Conservation (phyloP, 2,329 filamentous ascomycete genomes). For the Ceratocystis eucalypticola region DNA sequence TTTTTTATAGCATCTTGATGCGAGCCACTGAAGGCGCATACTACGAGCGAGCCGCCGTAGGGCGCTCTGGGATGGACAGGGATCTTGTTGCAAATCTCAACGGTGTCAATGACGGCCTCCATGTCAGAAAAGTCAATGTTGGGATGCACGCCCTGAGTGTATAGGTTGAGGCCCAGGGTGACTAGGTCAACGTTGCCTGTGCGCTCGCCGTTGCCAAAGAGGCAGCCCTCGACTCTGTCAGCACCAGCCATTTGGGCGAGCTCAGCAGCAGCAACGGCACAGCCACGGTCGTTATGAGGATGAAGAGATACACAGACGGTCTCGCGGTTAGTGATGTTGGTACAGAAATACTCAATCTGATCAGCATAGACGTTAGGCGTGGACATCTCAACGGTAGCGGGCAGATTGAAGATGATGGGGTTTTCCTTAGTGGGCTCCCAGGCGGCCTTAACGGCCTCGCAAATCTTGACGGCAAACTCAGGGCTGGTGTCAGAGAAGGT, state of each 20-base stretch:
- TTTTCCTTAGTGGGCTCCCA: slow-evolving; percentile 72
- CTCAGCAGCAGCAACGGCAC: slow-evolving; percentile 78
- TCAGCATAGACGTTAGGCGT: slow-evolving; percentile 95
- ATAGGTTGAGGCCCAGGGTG: slow-evolving; percentile 82
- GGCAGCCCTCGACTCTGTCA: slow-evolving; percentile 82
- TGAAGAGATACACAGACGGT: slow-evolving; percentile 84
- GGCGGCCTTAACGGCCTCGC: slow-evolving; percentile 83
- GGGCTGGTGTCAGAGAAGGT: slow-evolving; percentile 81
- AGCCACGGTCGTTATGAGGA: slow-evolving; percentile 88
- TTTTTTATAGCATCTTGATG: slow-evolving; percentile 98
- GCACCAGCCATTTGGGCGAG: slow-evolving; percentile 93
- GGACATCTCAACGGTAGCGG: slow-evolving; percentile 87
- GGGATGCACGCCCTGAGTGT: slow-evolving; percentile 80
- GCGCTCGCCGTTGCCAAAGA: slow-evolving; percentile 89
- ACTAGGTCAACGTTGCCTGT: slow-evolving; percentile 94
- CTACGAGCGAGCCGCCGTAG: slow-evolving; percentile 83
- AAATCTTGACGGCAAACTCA: slow-evolving; percentile 70
- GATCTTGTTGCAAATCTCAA: slow-evolving; percentile 90
- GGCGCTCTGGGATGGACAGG: slow-evolving; percentile 80
- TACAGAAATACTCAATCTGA: slow-evolving; percentile 91
- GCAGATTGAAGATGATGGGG: slow-evolving; percentile 91
- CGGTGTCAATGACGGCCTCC: slow-evolving; percentile 68
- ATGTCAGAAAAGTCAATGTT: slow-evolving; percentile 87
- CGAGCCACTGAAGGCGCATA: slow-evolving; percentile 79
- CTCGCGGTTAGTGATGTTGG: slow-evolving; percentile 67